These are phyloP conservation scores for Peziza echinospora DNA, from an alignment of 495 filamentous ascomycete genomes.

Conservation along the genomic window DNA sequence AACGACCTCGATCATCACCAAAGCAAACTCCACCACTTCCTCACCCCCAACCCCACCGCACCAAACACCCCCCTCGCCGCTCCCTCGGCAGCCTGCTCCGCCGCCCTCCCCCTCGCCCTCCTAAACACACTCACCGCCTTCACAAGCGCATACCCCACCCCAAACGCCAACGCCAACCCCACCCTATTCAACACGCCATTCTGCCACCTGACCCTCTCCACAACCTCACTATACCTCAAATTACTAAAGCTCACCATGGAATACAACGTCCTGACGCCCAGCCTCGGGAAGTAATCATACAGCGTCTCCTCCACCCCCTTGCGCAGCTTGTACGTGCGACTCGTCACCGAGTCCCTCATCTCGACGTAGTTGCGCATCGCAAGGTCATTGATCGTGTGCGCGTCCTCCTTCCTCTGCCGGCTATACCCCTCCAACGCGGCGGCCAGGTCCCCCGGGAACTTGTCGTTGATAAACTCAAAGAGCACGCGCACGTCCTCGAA, in stretches of 20 bases:
- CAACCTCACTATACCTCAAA: slow-evolving; percentile 69
- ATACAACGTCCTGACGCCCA: slow-evolving; percentile 85
- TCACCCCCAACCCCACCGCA: neutral
- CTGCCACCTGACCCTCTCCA: slow-evolving; percentile 44
- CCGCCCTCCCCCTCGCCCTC: neutral
- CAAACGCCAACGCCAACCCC: slow-evolving; percentile 13
- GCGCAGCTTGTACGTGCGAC: slow-evolving; percentile 48
- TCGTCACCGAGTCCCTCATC: slow-evolving; percentile 68
- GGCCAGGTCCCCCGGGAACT: slow-evolving; percentile 26
- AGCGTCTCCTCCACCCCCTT: slow-evolving; percentile 77
- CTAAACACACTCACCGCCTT: neutral
- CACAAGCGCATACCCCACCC: neutral
- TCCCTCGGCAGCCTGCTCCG: neutral
- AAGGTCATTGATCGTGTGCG: slow-evolving; percentile 77
- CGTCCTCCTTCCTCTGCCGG: slow-evolving; percentile 46
- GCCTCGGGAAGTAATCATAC: slow-evolving; percentile 44
- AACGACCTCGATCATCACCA: too few relatives aligned
- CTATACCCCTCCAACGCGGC: slow-evolving; percentile 55
- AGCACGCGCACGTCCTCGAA: slow-evolving; percentile 70
- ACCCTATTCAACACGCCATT: slow-evolving; percentile 32
- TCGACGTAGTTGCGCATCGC: slow-evolving; percentile 81
- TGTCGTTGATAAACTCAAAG: slow-evolving; percentile 27
- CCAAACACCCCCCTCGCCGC: neutral
- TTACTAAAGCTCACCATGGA: slow-evolving; percentile 82
- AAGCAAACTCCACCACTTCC: neutral